A percentile compares a stretch with the other conserved stretches of the same genome.
Conservation (phyloP, 306 rosid genomes). For the Gastrolobium villosum region DNA sequence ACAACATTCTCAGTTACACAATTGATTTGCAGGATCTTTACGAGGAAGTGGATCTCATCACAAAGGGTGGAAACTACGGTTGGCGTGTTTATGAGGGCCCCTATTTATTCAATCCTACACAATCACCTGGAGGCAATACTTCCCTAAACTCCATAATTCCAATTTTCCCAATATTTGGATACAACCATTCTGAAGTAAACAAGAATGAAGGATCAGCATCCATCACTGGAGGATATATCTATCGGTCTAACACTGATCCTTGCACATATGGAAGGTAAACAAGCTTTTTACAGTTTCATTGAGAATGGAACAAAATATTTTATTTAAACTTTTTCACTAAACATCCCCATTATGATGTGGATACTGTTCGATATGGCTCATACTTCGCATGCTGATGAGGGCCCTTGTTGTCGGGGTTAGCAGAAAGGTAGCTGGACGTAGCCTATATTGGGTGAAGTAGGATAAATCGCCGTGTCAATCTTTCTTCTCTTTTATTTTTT, state of each 20-base stretch:
- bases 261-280: slow-evolving; percentile 91
- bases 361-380: too few species aligned
- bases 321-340: neutral
- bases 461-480: too few species aligned
- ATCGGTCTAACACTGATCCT: slow-evolving; percentile 88
- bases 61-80: slow-evolving; percentile 96
- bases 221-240: slow-evolving; percentile 86
- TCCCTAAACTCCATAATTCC: slow-evolving; percentile 61
- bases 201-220: slow-evolving; percentile 87
- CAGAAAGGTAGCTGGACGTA: too few species aligned
- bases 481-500: too few species aligned
- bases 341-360: neutral
- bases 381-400: too few species aligned
- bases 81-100: slow-evolving; percentile 94
- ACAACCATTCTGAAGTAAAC: slow-evolving; percentile 79
- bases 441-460: too few species aligned
- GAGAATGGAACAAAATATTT: neutral
- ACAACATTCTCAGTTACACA: slow-evolving; percentile 19
- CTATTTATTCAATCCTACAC: slow-evolving; percentile 47
- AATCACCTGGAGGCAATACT: slow-evolving; percentile 71
- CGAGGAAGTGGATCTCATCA: slow-evolving; percentile 93
- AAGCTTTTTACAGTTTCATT: neutral
- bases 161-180: slow-evolving; percentile 81
- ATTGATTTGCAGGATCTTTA: slow-evolving; percentile 71
- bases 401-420: too few species aligned